Evolutionary conservation across 2,329 filamentous ascomycete genomes (phyloP).

Genomic region (Fusarium xylarioides): DNA sequence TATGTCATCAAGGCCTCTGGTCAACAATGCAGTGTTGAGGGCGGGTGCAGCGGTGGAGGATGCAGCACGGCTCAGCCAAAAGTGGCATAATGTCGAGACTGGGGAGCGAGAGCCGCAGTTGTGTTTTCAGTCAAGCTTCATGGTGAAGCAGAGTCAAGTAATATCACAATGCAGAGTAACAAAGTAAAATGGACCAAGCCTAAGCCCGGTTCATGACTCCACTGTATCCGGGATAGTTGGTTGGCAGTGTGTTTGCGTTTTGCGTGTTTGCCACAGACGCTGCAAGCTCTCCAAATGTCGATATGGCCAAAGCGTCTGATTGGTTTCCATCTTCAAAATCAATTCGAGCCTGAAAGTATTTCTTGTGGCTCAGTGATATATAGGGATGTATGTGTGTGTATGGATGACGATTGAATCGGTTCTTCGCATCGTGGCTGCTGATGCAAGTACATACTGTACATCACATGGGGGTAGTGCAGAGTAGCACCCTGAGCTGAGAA

Average conservation of each 20-base stretch:
- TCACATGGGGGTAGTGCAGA: background rate
- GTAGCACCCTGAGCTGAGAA: background rate
- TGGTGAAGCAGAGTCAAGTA: conserved; percentile 20
- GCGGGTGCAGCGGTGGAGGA: conserved; percentile 31
- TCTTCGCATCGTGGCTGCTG: background rate
- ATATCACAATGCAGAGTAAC: conserved; percentile 18
- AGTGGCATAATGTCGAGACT: conserved; percentile 8
- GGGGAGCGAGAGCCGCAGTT: conserved; percentile 14
- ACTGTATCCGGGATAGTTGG: conserved; percentile 8
- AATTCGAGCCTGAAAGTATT: background rate
- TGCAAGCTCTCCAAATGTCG: conserved; percentile 19
- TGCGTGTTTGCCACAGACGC: conserved; percentile 25
- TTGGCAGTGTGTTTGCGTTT: conserved; percentile 8
- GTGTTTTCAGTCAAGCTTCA: background rate
- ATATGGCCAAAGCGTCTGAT: conserved; percentile 15
- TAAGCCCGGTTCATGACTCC: conserved; percentile 14
- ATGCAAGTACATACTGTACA: background rate
- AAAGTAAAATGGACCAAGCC: conserved; percentile 19
- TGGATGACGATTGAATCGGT: background rate
- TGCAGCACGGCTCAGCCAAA: conserved; percentile 20
- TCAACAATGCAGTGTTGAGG: conserved; percentile 8
- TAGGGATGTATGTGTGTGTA: background rate
- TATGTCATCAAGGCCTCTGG: conserved; percentile 23
- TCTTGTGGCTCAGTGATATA: background rate
- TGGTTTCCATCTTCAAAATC: conserved; percentile 16